These are phyloP conservation scores for Teratosphaeria zuluensis DNA, from an alignment of 2,329 filamentous ascomycete species.

Conservation along the genomic window DNA sequence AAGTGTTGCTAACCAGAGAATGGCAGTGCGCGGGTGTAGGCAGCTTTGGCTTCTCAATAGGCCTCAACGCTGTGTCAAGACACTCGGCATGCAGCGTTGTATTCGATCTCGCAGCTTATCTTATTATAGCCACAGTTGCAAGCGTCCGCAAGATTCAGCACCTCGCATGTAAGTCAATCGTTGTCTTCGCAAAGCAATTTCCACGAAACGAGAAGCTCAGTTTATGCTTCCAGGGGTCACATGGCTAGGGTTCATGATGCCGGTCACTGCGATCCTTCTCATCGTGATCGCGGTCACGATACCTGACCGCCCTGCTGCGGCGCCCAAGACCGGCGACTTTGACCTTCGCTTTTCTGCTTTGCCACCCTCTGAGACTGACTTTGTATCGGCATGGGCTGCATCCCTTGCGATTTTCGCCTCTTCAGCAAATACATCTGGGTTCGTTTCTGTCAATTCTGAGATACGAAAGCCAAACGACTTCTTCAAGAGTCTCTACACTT, in stretches of 20 bases:
- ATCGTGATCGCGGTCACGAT: conserved; percentile 45
- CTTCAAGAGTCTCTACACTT: conserved; percentile 47
- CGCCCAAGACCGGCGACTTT: conserved; percentile 47
- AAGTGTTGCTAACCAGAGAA: background rate
- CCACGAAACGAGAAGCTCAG: background rate
- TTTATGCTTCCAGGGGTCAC: background rate
- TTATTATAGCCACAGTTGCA: conserved; percentile 9
- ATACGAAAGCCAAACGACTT: conserved; percentile 51
- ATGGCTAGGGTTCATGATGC: background rate
- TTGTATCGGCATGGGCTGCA: conserved; percentile 48
- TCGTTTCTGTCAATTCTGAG: conserved; percentile 54
- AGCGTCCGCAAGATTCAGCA: conserved; percentile 5
- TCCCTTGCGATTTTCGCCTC: conserved; percentile 49
- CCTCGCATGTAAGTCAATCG: background rate
- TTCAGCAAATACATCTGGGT: conserved; percentile 49
- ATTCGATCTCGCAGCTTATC: conserved; percentile 28
- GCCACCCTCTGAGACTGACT: conserved; percentile 39
- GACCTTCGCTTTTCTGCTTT: conserved; percentile 50
- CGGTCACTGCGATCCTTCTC: conserved; percentile 29
- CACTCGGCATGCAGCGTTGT: conserved; percentile 50
- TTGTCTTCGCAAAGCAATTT: background rate
- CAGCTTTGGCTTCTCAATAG: conserved; percentile 49
- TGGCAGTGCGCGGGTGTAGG: conserved; percentile 40
- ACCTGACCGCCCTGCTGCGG: conserved; percentile 47
- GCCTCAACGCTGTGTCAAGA: conserved; percentile 48